Base-by-base conservation (phyloP, 2,329 filamentous ascomycete species). In the Alternaria sp. region DNA sequence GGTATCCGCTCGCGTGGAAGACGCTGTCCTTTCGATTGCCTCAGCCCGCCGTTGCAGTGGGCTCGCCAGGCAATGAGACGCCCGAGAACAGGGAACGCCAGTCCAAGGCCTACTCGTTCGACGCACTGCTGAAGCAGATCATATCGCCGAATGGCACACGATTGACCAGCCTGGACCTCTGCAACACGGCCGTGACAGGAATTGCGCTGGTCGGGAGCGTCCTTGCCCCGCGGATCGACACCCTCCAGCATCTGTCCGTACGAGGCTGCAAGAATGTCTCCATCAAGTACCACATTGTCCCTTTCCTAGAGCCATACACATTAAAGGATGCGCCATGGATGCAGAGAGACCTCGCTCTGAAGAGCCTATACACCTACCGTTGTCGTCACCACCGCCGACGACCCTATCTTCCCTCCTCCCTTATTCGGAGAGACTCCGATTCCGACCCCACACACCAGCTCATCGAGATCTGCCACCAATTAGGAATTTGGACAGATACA, bases 211-310 rank as follows among this genome's bases (percentile, higher is more conserved):
- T 85, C 9, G 83, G 81, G 38, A 85, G 81, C 20, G 85, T 89
- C 18, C 77, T 88, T 53, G 81, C 85, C 62, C 81, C 84, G 41
- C 82, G 85, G 30, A 81, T 84, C 57, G 81, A 83, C 56, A 87
- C 84, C 0, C 78, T 89, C 46, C 82, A 85, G 69, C 86, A 89
- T 69, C 80, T 89, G 45, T 88, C 86, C 1, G 85, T 88, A 49
- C 84, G 86, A 22, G 86, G 86, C 20, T 89, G 86, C 80, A 87
- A 88, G 76, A 87, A 89, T 72, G 86, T 89, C 38, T 88, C 86
- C 12, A 82, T 89, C 65, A 89, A 89, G 71, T 88, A 89, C 70
- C 86, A 89, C 69, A 85, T 89, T 61, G 85, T 88, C 54, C 86
- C 86, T 2, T 88, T 86, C 66, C 80, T 81, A 43, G 79, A 79